A percentile compares a stretch with the other conserved stretches of the same genome.
phyloP scores from a whole-genome alignment of 768 basidiomycete genomes.

The Flagelloscypha sp. region DNA sequence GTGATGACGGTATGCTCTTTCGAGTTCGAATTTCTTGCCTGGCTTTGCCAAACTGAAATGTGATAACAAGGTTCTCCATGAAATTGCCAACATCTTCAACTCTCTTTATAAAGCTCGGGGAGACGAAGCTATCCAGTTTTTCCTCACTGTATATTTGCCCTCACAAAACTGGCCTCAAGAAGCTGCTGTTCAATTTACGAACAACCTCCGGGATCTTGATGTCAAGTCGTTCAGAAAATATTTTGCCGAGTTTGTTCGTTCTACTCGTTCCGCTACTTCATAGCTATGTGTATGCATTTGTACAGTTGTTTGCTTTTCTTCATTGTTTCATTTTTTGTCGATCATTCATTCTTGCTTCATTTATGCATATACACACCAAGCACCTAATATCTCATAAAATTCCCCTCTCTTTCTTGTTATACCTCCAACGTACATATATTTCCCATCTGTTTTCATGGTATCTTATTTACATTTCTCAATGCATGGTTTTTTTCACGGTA shows the following conservation, averaged over 20 bases:
- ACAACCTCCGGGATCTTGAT: constrained; percentile 68
- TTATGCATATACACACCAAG: too few species aligned
- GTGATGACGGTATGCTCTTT: constrained; percentile 58
- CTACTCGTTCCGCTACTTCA: constrained; percentile 51
- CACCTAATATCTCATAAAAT: too few species aligned
- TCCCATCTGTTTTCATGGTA: too few species aligned
- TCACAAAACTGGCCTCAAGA: constrained; percentile 82
- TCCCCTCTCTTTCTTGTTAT: too few species aligned
- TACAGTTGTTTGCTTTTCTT: constrained; percentile 3
- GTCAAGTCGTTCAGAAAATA: constrained; percentile 76
- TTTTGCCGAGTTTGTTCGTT: constrained; percentile 76
- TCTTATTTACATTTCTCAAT: too few species aligned
- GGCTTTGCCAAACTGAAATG: background rate
- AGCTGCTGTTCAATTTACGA: constrained; percentile 67
- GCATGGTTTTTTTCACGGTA: too few species aligned
- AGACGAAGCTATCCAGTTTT: constrained; percentile 74
- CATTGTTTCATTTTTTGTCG: constrained; percentile 2
- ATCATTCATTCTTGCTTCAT: too few species aligned
- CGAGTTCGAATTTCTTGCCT: constrained; percentile 2
- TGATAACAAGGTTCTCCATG: constrained; percentile 65
- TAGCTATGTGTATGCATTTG: constrained; percentile 24
- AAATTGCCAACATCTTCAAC: constrained; percentile 82
- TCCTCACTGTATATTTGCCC: constrained; percentile 74
- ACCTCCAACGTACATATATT: too few species aligned
- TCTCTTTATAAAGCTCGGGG: constrained; percentile 69